These are phyloP conservation scores for Mucor sp. DNA, from an alignment of 371 early-diverging fungal species.

Conservation along the genomic window DNA sequence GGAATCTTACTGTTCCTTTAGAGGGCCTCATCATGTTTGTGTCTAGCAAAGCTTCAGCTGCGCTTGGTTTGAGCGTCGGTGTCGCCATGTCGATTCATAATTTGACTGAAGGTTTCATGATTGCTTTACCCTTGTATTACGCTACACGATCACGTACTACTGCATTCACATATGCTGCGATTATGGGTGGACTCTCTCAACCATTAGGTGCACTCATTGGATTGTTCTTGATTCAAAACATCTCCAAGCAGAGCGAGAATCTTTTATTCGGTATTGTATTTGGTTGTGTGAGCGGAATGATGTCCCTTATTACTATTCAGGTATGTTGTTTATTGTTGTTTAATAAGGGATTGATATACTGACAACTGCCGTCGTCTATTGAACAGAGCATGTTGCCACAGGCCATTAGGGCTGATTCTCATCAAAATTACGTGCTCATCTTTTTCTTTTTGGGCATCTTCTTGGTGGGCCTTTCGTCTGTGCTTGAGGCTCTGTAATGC, in stretches of 20 bases:
- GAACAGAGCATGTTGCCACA: constrained; percentile 55
- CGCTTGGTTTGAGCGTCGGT: constrained; percentile 70
- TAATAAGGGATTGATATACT: neutral
- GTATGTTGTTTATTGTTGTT: constrained; percentile 5
- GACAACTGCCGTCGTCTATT: neutral
- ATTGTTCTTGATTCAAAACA: constrained; percentile 42
- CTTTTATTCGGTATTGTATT: constrained; percentile 56
- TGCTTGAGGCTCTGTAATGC: constrained; percentile 38
- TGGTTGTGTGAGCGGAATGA: constrained; percentile 70
- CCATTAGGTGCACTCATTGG: constrained; percentile 64
- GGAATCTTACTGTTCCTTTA: neutral
- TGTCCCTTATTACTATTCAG: constrained; percentile 62
- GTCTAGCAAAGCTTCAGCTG: constrained; percentile 59
- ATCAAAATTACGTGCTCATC: constrained; percentile 43
- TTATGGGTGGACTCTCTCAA: constrained; percentile 69
- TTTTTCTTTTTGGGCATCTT: constrained; percentile 62
- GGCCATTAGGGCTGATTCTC: constrained; percentile 53
- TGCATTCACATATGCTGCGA: constrained; percentile 64
- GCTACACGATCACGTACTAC: constrained; percentile 64
- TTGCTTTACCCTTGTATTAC: constrained; percentile 73
- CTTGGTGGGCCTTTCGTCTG: constrained; percentile 50
- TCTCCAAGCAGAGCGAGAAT: constrained; percentile 47
- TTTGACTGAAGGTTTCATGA: constrained; percentile 79
- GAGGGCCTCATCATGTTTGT: constrained; percentile 81
- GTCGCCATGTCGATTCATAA: constrained; percentile 82